Evolutionary conservation across 139 green algal genomes (phyloP).

Genomic region (Micractinium conductrix): DNA sequence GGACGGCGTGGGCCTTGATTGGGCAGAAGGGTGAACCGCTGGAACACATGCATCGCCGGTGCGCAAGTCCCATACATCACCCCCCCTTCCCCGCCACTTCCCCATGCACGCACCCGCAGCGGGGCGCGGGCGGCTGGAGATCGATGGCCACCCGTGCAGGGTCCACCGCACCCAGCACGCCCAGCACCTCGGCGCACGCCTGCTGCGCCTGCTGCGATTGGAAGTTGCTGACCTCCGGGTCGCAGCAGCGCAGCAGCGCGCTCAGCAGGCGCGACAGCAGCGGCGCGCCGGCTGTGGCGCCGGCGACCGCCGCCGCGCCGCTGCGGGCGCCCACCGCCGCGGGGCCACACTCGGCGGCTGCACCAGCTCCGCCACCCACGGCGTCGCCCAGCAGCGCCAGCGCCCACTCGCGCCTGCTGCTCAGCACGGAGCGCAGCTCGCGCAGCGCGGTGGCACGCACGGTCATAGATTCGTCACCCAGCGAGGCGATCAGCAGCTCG

Average conservation of each 20-base stretch:
- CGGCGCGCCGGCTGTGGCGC: neutral
- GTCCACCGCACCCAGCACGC: conserved; percentile 84
- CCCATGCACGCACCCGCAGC: conserved; percentile 15
- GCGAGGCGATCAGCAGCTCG: conserved; percentile 53
- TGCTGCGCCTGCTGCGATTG: conserved; percentile 45
- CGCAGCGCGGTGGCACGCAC: conserved; percentile 54
- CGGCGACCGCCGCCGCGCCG: neutral
- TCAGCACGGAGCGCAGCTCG: conserved; percentile 66
- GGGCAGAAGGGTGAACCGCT: neutral
- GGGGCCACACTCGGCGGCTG: no score
- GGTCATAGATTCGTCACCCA: conserved; percentile 59
- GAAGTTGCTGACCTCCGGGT: conserved; percentile 51
- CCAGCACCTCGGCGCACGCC: conserved; percentile 79
- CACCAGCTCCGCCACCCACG: no score
- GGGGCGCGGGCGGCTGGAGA: conserved; percentile 19
- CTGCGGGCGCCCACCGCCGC: neutral
- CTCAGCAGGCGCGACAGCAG: conserved; percentile 64
- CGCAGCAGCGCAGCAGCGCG: conserved; percentile 77
- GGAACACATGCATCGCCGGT: neutral
- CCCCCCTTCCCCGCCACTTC: neutral
- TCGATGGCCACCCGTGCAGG: conserved; percentile 61
- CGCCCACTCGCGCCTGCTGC: conserved; percentile 51
- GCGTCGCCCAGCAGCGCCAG: conserved; percentile 41
- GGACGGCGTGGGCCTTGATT: no score
- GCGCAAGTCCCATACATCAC: neutral